Percentiles rank a stretch among this genome's conserved stretches.
These are phyloP conservation scores for Plasmopara halstedii DNA, from an alignment of 352 stramenopile genomes.

Conservation along the genomic window DNA sequence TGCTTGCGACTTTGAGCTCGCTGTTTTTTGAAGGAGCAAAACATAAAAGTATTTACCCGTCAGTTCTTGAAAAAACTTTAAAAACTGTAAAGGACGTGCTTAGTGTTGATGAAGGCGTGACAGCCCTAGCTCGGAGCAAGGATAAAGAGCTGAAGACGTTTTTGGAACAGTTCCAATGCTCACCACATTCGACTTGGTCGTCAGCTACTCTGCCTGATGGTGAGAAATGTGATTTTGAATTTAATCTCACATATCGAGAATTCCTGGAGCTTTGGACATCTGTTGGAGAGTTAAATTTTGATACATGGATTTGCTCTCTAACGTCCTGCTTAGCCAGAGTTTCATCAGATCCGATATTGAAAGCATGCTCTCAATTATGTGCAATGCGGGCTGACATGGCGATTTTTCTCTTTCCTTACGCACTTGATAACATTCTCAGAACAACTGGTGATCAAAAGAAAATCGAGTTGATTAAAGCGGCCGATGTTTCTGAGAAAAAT, in stretches of 20 bases:
- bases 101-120: constrained; percentile 25
- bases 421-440: constrained; percentile 34
- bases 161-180: constrained; percentile 37
- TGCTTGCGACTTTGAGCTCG: constrained; percentile 55
- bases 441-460: constrained; percentile 4
- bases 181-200: constrained; percentile 54
- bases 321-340: constrained; percentile 31
- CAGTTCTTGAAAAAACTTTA: constrained; percentile 37
- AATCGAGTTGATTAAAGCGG: background rate
- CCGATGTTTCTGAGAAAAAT: constrained; percentile 1
- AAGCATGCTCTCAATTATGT: constrained; percentile 33
- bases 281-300: constrained; percentile 28
- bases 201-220: constrained; percentile 5
- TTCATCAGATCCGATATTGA: constrained; percentile 42
- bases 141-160: constrained; percentile 62
- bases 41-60: constrained; percentile 9
- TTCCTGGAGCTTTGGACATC: constrained; percentile 37
- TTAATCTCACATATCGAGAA: constrained; percentile 11
- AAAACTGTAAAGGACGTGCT: constrained; percentile 47
- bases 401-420: constrained; percentile 72
- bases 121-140: constrained; percentile 35
- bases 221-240: background rate
- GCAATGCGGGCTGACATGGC: constrained; percentile 45
- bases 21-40: constrained; percentile 47
- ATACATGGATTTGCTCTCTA: constrained; percentile 51